Evolutionary conservation across 345 rosid genomes (phyloP).

Genomic region (Lepidium aucheri): DNA sequence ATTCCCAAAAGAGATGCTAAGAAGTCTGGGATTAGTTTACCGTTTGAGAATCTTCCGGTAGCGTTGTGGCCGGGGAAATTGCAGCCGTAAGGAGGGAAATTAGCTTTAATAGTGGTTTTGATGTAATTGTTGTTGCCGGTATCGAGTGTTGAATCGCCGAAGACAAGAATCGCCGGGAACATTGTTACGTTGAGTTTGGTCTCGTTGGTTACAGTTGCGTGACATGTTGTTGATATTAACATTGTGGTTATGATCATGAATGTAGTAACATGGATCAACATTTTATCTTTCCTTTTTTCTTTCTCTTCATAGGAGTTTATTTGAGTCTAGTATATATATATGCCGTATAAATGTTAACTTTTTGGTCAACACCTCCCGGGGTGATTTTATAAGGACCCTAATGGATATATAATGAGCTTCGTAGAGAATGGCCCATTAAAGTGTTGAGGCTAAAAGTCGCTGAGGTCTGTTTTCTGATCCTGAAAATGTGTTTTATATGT

Average conservation of each 20-base stretch:
- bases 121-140: slow-evolving; percentile 31
- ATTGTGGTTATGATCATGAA: slow-evolving; percentile 4
- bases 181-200: slow-evolving; percentile 3
- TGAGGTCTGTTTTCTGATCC: neutral
- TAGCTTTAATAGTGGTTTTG: neutral
- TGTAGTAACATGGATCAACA: slow-evolving; percentile 1
- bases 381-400: neutral
- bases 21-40: slow-evolving; percentile 25
- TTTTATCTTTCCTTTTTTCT: neutral
- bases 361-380: neutral
- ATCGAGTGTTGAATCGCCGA: slow-evolving; percentile 29
- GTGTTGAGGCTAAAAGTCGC: neutral
- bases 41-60: slow-evolving; percentile 33
- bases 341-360: neutral
- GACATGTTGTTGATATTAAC: neutral
- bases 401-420: neutral
- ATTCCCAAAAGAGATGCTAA: slow-evolving; percentile 18
- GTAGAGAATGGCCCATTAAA: neutral
- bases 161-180: slow-evolving; percentile 27
- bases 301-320: neutral
- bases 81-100: slow-evolving; percentile 29
- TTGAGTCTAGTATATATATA: neutral
- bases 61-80: slow-evolving; percentile 22
- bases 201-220: slow-evolving; percentile 5
- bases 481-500: neutral